Base-by-base conservation (phyloP, 345 rosid species). In the Carallia pectinifolia region DNA sequence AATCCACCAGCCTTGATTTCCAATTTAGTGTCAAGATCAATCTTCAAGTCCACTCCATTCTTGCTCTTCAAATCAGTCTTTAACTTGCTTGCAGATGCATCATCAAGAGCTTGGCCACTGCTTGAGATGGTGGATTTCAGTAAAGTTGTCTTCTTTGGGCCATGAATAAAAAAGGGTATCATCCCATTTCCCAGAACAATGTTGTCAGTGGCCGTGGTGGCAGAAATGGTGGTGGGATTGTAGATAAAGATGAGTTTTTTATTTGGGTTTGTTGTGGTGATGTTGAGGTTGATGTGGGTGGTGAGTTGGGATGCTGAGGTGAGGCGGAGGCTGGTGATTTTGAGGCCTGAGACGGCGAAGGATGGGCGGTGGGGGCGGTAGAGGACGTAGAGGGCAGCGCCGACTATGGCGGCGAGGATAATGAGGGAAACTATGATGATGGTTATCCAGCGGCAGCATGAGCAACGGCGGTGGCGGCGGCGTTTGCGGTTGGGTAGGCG, bases 281-380 rank as follows among this genome's bases (percentile, higher is more conserved):
- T 79, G 76, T 83, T 77, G 83, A 95, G 80, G 60, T 83, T 71
- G 75, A 95, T 84, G 69, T 77, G 75, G 72, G 97, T 82, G 79
- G 48, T 34, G 68, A 94, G 71, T 36, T 33, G 77, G 50, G 60
- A 84, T 18, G 12, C 7, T 27, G 97, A 76, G 37, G 95, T 86
- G 74, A 89, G 67, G 50, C 88, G 91, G 39, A 91, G 81, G 36
- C 90, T 38, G 3, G 89, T 75, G 67, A 93, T 53, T 74, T 80
- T 87, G 78, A 91, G 76, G 19, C 85, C 71, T 58, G 92, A 79
- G 72, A 93, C 85, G 63, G 83, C 19, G 87, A 91, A 89, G 70
- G 75, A 27, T 0, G 97, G 97, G 31, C 84, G 89, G 60, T 87
- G 91, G 33, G 97, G 98, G 58, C 89, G 89, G 88, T 91, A 93